Conservation (phyloP, 441 rosid species). For the Eutrema salsugineum region DNA sequence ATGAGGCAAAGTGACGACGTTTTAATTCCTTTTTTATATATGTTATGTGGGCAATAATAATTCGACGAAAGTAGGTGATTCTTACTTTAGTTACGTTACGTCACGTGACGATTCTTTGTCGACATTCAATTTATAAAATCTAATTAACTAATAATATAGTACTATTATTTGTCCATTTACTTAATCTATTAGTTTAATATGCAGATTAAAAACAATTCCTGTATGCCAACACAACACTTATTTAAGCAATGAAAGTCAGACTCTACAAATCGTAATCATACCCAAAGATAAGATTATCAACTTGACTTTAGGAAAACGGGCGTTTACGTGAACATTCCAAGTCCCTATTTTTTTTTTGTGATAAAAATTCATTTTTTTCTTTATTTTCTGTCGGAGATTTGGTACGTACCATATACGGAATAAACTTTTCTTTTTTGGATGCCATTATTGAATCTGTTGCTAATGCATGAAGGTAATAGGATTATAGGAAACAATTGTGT, state of each 20-base stretch:
- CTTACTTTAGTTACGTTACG: conserved; percentile 22
- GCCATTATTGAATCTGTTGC: not conserved
- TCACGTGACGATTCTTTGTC: conserved; percentile 2
- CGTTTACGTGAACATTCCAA: not conserved
- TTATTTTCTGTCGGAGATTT: not conserved
- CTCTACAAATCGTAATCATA: not conserved
- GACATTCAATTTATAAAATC: not conserved
- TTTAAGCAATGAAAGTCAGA: not conserved
- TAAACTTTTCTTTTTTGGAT: not conserved
- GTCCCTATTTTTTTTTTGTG: not conserved
- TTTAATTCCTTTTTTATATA: not conserved
- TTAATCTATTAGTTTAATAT: not conserved
- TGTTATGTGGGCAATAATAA: not conserved
- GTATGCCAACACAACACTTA: not conserved
- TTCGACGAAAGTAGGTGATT: not conserved
- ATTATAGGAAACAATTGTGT: not conserved
- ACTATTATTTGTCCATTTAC: not conserved
- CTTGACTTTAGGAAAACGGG: not conserved
- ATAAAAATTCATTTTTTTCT: not conserved
- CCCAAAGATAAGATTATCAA: not conserved
- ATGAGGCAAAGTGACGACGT: conserved; percentile 13
- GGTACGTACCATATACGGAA: not conserved
- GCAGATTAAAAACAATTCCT: too few relatives aligned
- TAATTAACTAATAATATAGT: not conserved
- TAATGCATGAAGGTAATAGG: not conserved